These are phyloP conservation scores for Rosa hybrid DNA, from an alignment of 331 rosid species.

Conservation along the genomic window DNA sequence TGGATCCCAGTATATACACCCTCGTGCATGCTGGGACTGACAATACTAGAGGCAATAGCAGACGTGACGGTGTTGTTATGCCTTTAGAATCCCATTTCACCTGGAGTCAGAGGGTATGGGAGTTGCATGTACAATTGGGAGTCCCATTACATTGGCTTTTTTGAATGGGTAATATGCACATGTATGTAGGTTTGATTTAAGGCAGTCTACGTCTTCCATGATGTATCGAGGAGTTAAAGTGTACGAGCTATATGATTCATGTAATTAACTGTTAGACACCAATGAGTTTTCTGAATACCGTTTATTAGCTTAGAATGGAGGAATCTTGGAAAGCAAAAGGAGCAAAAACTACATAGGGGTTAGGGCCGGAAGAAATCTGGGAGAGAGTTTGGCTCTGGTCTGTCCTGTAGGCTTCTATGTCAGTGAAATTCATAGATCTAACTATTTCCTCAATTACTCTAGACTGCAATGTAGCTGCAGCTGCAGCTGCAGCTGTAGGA, in stretches of 20 bases:
- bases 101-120: background rate
- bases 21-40: background rate
- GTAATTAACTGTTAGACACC: background rate
- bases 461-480: background rate
- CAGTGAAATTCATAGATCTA: background rate
- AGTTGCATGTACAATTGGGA: background rate
- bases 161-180: background rate
- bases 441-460: background rate
- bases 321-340: background rate
- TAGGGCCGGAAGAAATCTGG: background rate
- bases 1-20: background rate
- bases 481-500: background rate
- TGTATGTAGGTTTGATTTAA: background rate
- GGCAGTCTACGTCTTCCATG: background rate
- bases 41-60: background rate
- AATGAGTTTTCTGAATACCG: background rate
- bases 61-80: background rate
- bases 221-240: background rate
- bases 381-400: background rate
- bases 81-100: conserved; percentile 1
- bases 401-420: background rate
- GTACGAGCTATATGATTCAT: background rate
- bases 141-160: background rate
- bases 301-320: background rate
- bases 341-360: background rate